Evolutionary conservation across 2,329 filamentous ascomycete species (phyloP).

Genomic region (Myrmaecium sp.): DNA sequence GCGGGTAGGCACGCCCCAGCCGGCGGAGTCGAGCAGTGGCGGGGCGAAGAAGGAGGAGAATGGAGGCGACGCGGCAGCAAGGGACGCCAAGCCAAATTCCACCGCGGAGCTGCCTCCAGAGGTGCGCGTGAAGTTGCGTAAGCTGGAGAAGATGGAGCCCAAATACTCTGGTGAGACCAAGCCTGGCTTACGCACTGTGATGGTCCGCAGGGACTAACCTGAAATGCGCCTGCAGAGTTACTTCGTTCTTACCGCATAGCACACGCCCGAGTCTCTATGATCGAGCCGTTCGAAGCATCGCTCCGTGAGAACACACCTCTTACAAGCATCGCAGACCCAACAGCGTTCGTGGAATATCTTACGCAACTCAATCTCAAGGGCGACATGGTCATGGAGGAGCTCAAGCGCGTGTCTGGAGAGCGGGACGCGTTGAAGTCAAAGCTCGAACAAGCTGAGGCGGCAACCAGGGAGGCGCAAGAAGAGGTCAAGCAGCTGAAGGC

Average conservation of each 20-base stretch:
- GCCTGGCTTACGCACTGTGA: not conserved
- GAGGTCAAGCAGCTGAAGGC: constrained; percentile 42
- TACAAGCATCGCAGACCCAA: constrained; percentile 72
- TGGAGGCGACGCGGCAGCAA: constrained; percentile 11
- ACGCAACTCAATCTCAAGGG: constrained; percentile 71
- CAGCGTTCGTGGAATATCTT: constrained; percentile 74
- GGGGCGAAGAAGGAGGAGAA: constrained; percentile 15
- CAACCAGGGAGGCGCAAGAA: constrained; percentile 42
- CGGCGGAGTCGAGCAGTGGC: constrained; percentile 10
- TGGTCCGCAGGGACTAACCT: constrained; percentile 4
- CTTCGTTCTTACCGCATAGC: constrained; percentile 83
- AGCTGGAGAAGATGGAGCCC: constrained; percentile 76
- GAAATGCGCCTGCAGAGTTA: constrained; percentile 41
- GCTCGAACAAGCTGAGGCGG: constrained; percentile 49
- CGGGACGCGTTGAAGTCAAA: constrained; percentile 67
- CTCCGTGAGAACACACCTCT: constrained; percentile 86
- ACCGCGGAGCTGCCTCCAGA: constrained; percentile 53
- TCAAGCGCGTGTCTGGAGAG: constrained; percentile 72
- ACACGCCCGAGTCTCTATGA: constrained; percentile 68
- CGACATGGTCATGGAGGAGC: constrained; percentile 86
- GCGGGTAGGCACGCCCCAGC: constrained; percentile 12
- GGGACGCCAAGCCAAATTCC: constrained; percentile 12
- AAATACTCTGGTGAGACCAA: constrained; percentile 57
- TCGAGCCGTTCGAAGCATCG: constrained; percentile 84
- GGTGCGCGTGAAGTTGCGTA: constrained; percentile 57